These are phyloP conservation scores for Penicillium rolfsii DNA, from an alignment of 2,329 filamentous ascomycete species.

Conservation along the genomic window DNA sequence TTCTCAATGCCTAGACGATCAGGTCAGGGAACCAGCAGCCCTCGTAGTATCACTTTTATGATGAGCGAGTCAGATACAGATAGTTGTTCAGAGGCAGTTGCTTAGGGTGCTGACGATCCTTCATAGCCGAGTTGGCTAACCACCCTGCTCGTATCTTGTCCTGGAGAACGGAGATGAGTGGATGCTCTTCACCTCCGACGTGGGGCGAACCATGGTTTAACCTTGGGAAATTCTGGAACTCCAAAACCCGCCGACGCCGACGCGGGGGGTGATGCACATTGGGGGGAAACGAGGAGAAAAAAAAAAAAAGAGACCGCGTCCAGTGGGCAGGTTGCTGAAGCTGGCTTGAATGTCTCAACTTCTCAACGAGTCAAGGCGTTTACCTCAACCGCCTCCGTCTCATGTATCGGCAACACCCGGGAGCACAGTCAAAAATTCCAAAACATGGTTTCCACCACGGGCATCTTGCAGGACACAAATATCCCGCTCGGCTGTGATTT, in stretches of 20 bases:
- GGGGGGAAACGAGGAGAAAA: background rate
- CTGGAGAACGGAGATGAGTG: background rate
- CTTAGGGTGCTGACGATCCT: background rate
- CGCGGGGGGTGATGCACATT: constrained; percentile 8
- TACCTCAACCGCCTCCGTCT: background rate
- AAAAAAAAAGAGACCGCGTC: constrained; percentile 1
- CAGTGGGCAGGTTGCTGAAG: background rate
- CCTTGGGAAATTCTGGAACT: background rate
- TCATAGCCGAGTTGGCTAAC: background rate
- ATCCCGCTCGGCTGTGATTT: constrained; percentile 10
- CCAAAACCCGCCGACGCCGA: background rate
- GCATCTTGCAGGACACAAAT: background rate
- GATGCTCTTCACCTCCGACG: constrained; percentile 8
- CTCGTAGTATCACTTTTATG: background rate
- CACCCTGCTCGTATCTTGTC: background rate
- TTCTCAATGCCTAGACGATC: background rate
- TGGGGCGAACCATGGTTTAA: constrained; percentile 23
- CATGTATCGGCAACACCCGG: constrained; percentile 12
- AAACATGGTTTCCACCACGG: constrained; percentile 7
- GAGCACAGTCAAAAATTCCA: constrained; percentile 11
- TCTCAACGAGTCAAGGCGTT: background rate
- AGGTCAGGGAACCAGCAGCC: background rate
- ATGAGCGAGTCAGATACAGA: background rate
- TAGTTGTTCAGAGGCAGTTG: background rate
- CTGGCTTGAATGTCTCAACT: background rate